Evolutionary conservation across 1,139 yeast genomes (phyloP).

Genomic region (Suhomyces coccinellae): DNA sequence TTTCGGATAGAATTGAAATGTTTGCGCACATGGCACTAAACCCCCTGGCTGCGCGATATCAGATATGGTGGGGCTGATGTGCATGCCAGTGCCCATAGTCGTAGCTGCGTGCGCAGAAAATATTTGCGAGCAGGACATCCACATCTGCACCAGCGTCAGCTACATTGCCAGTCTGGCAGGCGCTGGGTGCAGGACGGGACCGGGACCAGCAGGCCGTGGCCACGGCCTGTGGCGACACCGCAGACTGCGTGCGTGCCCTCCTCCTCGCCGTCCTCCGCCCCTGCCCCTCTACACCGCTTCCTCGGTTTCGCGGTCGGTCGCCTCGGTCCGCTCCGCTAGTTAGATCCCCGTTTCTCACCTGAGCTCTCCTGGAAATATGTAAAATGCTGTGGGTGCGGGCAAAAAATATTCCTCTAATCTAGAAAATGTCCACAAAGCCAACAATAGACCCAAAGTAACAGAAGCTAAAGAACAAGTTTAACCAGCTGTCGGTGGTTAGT

Average conservation of each 20-base stretch:
- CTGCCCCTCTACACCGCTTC: too few species aligned
- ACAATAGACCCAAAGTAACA: slow-evolving; percentile 10
- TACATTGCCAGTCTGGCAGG: too few species aligned
- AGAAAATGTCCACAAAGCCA: slow-evolving; percentile 10
- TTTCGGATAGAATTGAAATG: slow-evolving; percentile 12
- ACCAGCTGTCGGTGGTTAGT: slow-evolving; percentile 9
- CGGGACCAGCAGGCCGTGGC: too few species aligned
- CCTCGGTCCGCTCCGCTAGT: not conserved
- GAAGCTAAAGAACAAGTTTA: slow-evolving; percentile 13
- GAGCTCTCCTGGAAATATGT: slow-evolving; percentile 7
- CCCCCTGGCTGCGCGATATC: slow-evolving; percentile 1
- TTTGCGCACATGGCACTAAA: slow-evolving; percentile 7
- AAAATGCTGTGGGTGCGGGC: slow-evolving; percentile 4
- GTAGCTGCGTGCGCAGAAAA: not conserved
- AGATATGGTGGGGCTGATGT: slow-evolving; percentile 6
- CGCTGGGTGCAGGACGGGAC: too few species aligned
- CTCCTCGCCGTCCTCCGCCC: not conserved
- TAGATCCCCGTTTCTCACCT: not conserved
- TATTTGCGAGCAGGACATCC: not conserved
- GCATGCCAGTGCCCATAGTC: not conserved
- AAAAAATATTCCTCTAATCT: slow-evolving; percentile 10
- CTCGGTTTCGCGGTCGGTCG: too few species aligned
- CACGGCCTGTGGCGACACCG: too few species aligned
- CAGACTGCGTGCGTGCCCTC: too few species aligned
- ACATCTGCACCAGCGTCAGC: slow-evolving; percentile 5